Conservation (phyloP, 352 stramenopile genomes). For the Phytopythium helicoides region DNA sequence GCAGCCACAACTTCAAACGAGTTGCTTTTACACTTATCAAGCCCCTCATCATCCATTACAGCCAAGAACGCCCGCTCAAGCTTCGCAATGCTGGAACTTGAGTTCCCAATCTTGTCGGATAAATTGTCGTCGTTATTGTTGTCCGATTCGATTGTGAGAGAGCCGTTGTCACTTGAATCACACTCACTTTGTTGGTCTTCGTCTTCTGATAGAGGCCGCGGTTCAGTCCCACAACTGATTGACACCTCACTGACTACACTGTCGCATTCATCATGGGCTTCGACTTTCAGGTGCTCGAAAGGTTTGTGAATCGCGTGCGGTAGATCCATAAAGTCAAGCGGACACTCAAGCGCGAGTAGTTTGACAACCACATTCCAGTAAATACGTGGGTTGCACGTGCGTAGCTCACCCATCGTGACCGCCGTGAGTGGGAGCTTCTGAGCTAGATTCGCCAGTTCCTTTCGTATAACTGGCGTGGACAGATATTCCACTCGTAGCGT, state of each 20-base stretch:
- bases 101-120: background rate
- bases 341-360: slow-evolving; percentile 35
- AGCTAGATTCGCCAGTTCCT: slow-evolving; percentile 37
- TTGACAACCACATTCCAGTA: slow-evolving; percentile 68
- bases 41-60: no score
- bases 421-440: slow-evolving; percentile 36
- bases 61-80: no score
- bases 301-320: slow-evolving; percentile 7
- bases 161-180: no score
- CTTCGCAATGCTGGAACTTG: no score
- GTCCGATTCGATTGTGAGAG: background rate
- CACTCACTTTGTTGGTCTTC: background rate
- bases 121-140: background rate
- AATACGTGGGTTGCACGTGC: slow-evolving; percentile 32
- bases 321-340: slow-evolving; percentile 43
- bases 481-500: slow-evolving; percentile 47
- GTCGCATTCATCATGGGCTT: background rate
- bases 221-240: slow-evolving; percentile 1
- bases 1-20: no score
- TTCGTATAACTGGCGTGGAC: slow-evolving; percentile 40
- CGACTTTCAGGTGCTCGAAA: background rate
- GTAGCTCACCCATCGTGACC: slow-evolving; percentile 32
- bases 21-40: no score
- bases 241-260: background rate
- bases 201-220: background rate